Evolutionary conservation across 164 flowering plant genomes (phyloP).

Genomic region (Amborella trichopoda): DNA sequence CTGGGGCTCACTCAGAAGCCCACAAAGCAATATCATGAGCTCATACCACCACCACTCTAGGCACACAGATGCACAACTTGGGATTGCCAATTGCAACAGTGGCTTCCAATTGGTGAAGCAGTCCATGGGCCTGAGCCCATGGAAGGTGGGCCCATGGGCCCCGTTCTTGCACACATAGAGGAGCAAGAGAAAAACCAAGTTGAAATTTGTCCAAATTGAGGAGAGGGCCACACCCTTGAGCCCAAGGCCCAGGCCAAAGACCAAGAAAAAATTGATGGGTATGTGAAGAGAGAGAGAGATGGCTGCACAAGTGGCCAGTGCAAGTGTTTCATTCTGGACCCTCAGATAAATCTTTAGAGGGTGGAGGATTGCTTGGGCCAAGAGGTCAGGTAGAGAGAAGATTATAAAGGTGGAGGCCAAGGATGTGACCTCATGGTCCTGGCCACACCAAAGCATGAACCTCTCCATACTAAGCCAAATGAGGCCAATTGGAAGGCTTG

Average conservation of each 20-base stretch:
- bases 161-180: constrained; percentile 21
- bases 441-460: constrained; percentile 31
- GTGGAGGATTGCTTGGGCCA: constrained; percentile 31
- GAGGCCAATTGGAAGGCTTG: constrained; percentile 42
- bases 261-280: constrained; percentile 38
- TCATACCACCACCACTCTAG: constrained; percentile 90
- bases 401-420: constrained; percentile 31
- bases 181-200: constrained; percentile 13
- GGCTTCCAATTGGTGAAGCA: constrained; percentile 26
- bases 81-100: constrained; percentile 31
- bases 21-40: constrained; percentile 46
- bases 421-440: constrained; percentile 32
- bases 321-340: constrained; percentile 39
- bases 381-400: constrained; percentile 42
- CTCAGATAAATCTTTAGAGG: constrained; percentile 44
- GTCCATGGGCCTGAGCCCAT: constrained; percentile 16
- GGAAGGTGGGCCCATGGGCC: constrained; percentile 26
- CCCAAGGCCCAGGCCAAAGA: constrained; percentile 20
- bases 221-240: constrained; percentile 41
- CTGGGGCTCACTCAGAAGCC: constrained; percentile 23
- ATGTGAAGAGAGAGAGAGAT: constrained; percentile 29
- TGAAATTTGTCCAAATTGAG: constrained; percentile 17
- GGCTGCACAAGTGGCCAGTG: constrained; percentile 26
- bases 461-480: constrained; percentile 41
- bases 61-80: constrained; percentile 56